Evolutionary conservation across 805 yeast genomes (phyloP), one percentile per base, ranked within the genome.

Genomic region (Candida piceae): DNA sequence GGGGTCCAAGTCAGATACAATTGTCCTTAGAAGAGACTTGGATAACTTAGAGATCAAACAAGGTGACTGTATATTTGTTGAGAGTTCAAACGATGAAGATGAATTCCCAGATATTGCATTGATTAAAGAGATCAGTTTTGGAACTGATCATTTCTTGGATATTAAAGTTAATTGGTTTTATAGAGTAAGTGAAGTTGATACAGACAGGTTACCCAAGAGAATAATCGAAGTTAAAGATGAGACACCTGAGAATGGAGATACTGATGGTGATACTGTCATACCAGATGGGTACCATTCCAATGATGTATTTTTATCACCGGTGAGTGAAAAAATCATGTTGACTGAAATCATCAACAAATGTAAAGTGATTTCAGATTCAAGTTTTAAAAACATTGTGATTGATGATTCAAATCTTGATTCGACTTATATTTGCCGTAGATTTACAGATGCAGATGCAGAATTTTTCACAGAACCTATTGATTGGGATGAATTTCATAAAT

Each of bases 291-390:
- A 50, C 20, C 41, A 50, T 24, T 42, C 46, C 1, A 67, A 69
- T 46, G 87, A 80, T 53, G 37, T 80, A 5, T 76, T 74, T 44
- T 48, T 81, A 18, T 73, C 84, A 0, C 68, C 83, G 3, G 69
- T 70, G 23, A 36, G 64, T 15, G 70, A 67, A 4, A 68, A 68
- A 25, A 54, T 80, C 12, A 49, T 57, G 32, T 55, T 78, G 2
- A 44, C 42, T 2, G 66, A 74, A 31, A 63, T 80, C 18, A 43
- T 72, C 2, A 65, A 55, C 5, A 59, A 63, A 27, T 78, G 74
- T 7, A 62, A 53, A 7, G 72, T 80, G 1, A 41, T 73, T 11
- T 64, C 72, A 1, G 38, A 50, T 10, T 34, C 50, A 1, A 66
- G 67, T 15, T 68, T 64, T 45, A 36, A 46, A 4, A 55, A 54